A percentile compares a stretch with the other conserved stretches of the same genome.
These are phyloP conservation scores for Backusella circina DNA, from an alignment of 192 early-diverging fungal species.

Conservation along the genomic window DNA sequence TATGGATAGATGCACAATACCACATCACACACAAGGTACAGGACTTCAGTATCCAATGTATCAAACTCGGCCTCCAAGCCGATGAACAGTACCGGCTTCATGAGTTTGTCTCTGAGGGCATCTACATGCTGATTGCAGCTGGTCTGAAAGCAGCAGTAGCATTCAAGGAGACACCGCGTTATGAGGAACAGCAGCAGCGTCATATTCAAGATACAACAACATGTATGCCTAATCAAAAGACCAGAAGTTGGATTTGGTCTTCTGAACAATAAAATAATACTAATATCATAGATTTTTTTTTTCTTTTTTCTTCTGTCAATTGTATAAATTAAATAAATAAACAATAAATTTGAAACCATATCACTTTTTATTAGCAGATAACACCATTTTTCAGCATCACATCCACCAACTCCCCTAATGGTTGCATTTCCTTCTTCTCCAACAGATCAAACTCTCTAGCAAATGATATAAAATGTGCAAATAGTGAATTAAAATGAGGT, in stretches of 20 bases:
- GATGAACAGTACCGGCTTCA: conserved; percentile 56
- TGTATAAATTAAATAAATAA: not conserved
- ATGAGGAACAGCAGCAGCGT: conserved; percentile 10
- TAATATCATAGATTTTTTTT: not conserved
- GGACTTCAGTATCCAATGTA: conserved; percentile 41
- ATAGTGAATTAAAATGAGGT: conserved; percentile 91
- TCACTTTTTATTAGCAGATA: conserved; percentile 8
- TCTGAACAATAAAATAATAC: not conserved
- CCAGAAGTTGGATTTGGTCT: not conserved
- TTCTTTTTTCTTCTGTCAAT: not conserved
- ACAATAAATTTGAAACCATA: not conserved
- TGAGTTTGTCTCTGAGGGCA: conserved; percentile 42
- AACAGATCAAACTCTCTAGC: conserved; percentile 89
- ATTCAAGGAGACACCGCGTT: conserved; percentile 50
- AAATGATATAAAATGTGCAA: conserved; percentile 95
- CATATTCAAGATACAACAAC: conserved; percentile 6
- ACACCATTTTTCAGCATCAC: conserved; percentile 29
- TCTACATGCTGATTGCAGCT: conserved; percentile 45
- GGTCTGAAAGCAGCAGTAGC: conserved; percentile 52
- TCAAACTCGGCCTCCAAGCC: conserved; percentile 43
- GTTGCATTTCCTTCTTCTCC: conserved; percentile 85
- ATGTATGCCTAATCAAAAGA: not conserved
- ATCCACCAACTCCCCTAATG: conserved; percentile 76
- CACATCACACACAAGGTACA: conserved; percentile 44
- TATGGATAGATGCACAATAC: conserved; percentile 43